Evolutionary conservation across 371 early-diverging fungal species (phyloP), one percentile per base, ranked within the genome.

Genomic region (Mucor velutinosus): DNA sequence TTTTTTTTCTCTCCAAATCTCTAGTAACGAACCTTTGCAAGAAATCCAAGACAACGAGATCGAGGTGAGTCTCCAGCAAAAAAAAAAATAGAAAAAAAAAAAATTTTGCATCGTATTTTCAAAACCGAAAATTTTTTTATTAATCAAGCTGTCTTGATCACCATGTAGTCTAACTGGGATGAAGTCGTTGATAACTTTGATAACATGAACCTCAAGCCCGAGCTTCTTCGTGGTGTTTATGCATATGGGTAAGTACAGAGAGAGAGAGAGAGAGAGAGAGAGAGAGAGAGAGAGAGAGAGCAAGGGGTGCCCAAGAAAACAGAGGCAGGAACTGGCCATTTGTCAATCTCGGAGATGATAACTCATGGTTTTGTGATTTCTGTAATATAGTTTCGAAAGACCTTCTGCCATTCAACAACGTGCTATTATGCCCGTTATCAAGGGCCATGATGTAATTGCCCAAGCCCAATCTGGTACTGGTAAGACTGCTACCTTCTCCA

Each of bases 391-490:
- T 86, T 95, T 94, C 80, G 95, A 95, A 74, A 88, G 89, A 72
- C 96, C 96, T 51, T 94, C 95, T 58, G 87, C 92, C 69, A 95
- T 97, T 87, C 97, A 97, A 83, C 93, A 94, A 75, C 88, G 93
- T 76, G 96, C 96, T 69, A 97, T 97, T 69, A 81, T 90, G 80
- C 93, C 94, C 56, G 93, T 96, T 47, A 79, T 92, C 69, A 87
- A 85, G 80, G 93, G 92, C 32, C 89, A 89, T 71, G 95, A 97
- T 85, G 94, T 96, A 69, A 95, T 95, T 74, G 95, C 95, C 37
- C 97, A 97, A 82, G 96, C 97, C 39, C 96, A 97, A 78, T 97
- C 96, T 71, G 98, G 99, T 81, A 98, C 98, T 58, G 99, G 99
- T 73, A 98, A 98, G 76, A 98, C 98, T 29, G 98, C 95, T 66